Evolutionary conservation across 805 yeast genomes (phyloP), one percentile per base, ranked within the genome.

Genomic region (Starmerella potacharoeniae): DNA sequence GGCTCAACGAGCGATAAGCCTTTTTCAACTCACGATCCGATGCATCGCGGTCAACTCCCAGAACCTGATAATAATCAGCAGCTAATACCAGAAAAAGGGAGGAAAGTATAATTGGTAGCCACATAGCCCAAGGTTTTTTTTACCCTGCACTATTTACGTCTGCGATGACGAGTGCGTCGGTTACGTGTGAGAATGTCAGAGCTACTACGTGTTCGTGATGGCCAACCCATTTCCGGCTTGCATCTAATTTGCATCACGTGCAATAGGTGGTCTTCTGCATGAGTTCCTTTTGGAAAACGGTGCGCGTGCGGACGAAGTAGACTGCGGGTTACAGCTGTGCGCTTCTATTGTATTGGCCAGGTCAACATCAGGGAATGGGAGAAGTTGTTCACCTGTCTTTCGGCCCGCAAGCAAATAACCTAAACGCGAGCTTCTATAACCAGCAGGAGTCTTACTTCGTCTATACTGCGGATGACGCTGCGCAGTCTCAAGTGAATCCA

Each of bases 401-500:
- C 5, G 86, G 95, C 0, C 90, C 85, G 10, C 65, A 74, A 22
- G 77, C 96, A 0, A 86, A 86, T 62, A 91, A 86, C 66, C 67
- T 86, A n/a, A 67, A 78, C 3, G 78, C 95, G 0, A 96, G 87
- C 62, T 83, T 86, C 65, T 86, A 82, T 73, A 91, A 93, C 64
- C 68, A 78, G 11, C 95, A 88, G 67, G 95, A 87, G 55, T 68
- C 78, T 9, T 81, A 79, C 63, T 75, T 84, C 45, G 81, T 80
- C 34, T 84, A 77, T 65, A 68, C 55, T 11, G 66, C 62, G 14
- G 66, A 58, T n/a, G 62, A 64, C 16, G 54, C 52, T 14, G 58
- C 55, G 4, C 49, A 49, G 11, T 66, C 72, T n/a, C 53, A 37
- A 0, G 69, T 75, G 4, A 78, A 76, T 57, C 77, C 83, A 2